A percentile compares a stretch with the other conserved stretches of the same genome.
Evolutionary conservation across 23 red algal species (phyloP).

Genomic region (Agarophyton chilense): DNA sequence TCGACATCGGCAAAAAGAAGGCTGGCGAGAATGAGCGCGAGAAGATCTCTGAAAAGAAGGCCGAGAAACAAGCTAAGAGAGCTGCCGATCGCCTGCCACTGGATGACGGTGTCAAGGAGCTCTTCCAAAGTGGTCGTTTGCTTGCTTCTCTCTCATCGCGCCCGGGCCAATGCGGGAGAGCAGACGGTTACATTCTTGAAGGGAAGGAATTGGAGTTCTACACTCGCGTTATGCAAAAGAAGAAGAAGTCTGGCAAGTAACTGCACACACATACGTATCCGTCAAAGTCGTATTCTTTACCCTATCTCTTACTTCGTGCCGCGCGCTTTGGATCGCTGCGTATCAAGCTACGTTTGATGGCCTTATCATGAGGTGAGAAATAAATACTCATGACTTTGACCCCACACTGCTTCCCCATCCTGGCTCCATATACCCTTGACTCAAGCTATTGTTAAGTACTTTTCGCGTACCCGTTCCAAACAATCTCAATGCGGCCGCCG

Average conservation of each 20-base stretch:
- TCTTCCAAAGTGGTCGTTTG: slow-evolving; percentile 91
- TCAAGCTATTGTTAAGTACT: neutral
- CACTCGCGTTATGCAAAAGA: slow-evolving; percentile 82
- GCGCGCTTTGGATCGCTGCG: slow-evolving; percentile 13
- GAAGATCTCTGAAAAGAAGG: slow-evolving; percentile 49
- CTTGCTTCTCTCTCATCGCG: slow-evolving; percentile 85
- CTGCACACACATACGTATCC: neutral
- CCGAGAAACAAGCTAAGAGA: slow-evolving; percentile 78
- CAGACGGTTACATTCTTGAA: slow-evolving; percentile 97
- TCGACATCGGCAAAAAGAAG: slow-evolving; percentile 99
- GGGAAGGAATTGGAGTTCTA: slow-evolving; percentile 99
- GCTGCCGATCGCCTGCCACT: slow-evolving; percentile 54
- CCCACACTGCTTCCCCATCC: neutral
- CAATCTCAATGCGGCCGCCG: no score
- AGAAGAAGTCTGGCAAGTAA: slow-evolving; percentile 96
- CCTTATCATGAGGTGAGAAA: neutral
- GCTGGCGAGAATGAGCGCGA: slow-evolving; percentile 74
- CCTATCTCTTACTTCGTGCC: slow-evolving; percentile 42
- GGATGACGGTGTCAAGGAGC: slow-evolving; percentile 79
- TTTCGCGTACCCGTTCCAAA: no score
- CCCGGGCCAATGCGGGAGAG: slow-evolving; percentile 94
- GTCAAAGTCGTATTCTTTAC: slow-evolving; percentile 1
- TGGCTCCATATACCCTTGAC: neutral
- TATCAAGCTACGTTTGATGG: slow-evolving; percentile 6
- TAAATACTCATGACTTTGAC: neutral